Evolutionary conservation across 2,329 filamentous ascomycete species (phyloP).

Genomic region (Rugonectria rugulosa): DNA sequence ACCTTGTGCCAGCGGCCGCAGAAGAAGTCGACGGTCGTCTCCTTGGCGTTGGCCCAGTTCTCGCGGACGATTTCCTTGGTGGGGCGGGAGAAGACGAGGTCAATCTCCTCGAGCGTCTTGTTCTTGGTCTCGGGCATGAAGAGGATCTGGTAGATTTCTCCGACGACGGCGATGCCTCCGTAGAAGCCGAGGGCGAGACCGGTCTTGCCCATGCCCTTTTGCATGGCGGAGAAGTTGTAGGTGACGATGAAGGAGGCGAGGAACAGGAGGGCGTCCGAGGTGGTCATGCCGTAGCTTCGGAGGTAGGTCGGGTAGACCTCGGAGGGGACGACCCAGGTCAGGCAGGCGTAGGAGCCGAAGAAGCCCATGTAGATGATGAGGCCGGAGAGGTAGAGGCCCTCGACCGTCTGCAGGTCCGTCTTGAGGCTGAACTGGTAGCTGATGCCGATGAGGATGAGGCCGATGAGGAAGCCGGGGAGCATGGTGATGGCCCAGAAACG

Average conservation of each 20-base stretch:
- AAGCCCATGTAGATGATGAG: slow-evolving; percentile 73
- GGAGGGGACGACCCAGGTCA: slow-evolving; percentile 72
- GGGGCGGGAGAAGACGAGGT: slow-evolving; percentile 69
- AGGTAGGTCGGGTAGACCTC: slow-evolving; percentile 79
- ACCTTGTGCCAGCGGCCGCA: slow-evolving; percentile 33
- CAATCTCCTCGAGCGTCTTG: slow-evolving; percentile 73
- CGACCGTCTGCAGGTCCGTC: slow-evolving; percentile 55
- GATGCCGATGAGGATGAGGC: slow-evolving; percentile 70
- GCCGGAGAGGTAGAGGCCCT: slow-evolving; percentile 72
- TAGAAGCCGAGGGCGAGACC: slow-evolving; percentile 76
- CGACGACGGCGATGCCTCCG: slow-evolving; percentile 74
- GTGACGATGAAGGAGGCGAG: slow-evolving; percentile 76
- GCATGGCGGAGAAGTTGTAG: slow-evolving; percentile 78
- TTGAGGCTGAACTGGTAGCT: slow-evolving; percentile 64
- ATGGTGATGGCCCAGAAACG: slow-evolving; percentile 79
- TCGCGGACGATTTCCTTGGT: slow-evolving; percentile 68
- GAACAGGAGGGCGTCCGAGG: slow-evolving; percentile 72
- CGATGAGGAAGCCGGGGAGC: slow-evolving; percentile 76
- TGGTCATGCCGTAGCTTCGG: slow-evolving; percentile 77
- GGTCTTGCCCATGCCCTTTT: slow-evolving; percentile 69
- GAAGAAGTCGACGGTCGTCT: slow-evolving; percentile 38
- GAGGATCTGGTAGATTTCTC: slow-evolving; percentile 75
- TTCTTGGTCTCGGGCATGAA: slow-evolving; percentile 82
- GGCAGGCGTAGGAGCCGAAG: slow-evolving; percentile 70
- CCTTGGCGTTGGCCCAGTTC: slow-evolving; percentile 54